Conservation (phyloP, 129 eudicot genomes). For the Pittosporum tobira region DNA sequence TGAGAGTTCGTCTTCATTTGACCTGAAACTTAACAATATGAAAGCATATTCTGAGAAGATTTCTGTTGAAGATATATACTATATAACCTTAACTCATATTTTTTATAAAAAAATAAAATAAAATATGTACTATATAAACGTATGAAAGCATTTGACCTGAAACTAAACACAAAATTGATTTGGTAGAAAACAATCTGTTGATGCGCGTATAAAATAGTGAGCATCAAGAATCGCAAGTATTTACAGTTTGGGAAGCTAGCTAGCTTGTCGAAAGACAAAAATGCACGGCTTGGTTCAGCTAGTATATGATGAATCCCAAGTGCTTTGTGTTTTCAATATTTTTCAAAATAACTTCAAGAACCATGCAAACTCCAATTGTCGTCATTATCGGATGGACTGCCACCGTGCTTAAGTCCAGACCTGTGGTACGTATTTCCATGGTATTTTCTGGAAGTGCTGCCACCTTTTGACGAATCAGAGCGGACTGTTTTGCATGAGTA, state of each 20-base stretch:
- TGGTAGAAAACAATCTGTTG: neutral
- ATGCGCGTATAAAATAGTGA: neutral
- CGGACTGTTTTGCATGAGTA: constrained; percentile 39
- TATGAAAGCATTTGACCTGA: neutral
- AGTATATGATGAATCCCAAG: neutral
- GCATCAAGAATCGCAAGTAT: constrained; percentile 4
- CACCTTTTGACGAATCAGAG: constrained; percentile 33
- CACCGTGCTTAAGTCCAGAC: constrained; percentile 20
- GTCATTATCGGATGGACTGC: constrained; percentile 27
- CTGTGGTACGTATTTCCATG: constrained; percentile 37
- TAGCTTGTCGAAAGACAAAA: neutral
- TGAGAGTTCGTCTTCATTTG: too few relatives aligned
- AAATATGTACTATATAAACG: too few relatives aligned
- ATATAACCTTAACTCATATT: too few relatives aligned
- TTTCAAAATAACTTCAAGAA: constrained; percentile 16
- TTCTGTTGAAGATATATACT: neutral
- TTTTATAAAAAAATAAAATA: too few relatives aligned
- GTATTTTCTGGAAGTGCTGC: constrained; percentile 27
- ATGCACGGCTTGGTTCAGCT: neutral
- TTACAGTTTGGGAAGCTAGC: constrained; percentile 26
- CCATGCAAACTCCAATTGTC: constrained; percentile 35
- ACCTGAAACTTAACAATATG: neutral
- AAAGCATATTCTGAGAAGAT: too few relatives aligned
- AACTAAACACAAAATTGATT: neutral
- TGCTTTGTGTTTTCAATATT: constrained; percentile 9